Evolutionary conservation across 2,329 filamentous ascomycete genomes (phyloP).

Genomic region (Calonectria leucothoes): DNA sequence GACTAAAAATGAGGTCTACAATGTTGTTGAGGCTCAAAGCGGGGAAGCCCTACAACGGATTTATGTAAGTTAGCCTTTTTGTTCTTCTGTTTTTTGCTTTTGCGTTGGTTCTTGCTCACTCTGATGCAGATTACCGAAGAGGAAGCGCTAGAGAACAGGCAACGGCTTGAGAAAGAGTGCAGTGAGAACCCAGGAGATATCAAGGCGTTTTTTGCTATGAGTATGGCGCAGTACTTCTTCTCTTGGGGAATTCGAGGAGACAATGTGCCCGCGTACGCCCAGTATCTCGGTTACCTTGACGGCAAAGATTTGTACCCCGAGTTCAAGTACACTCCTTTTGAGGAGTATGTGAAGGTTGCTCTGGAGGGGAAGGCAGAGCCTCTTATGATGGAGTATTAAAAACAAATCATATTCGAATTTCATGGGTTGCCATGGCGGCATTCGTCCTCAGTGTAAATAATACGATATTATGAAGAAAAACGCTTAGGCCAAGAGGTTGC

Average conservation of each 20-base stretch:
- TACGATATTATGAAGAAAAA: no score
- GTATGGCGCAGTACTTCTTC: not conserved
- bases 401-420: not conserved
- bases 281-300: not conserved
- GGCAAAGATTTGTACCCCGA: not conserved
- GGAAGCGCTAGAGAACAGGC: not conserved
- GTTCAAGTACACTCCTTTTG: not conserved
- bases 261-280: not conserved
- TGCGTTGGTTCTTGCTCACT: not conserved
- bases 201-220: not conserved
- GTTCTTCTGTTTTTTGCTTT: not conserved
- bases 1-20: not conserved
- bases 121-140: not conserved
- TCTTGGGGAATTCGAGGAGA: not conserved
- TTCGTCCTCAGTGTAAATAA: no score
- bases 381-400: not conserved
- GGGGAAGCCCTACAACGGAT: not conserved
- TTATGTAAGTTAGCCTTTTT: not conserved
- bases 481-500: no score
- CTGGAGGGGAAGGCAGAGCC: not conserved
- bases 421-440: not conserved
- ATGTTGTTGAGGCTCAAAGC: not conserved
- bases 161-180: not conserved
- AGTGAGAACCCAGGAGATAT: not conserved
- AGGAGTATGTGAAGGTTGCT: not conserved